Percentiles rank a stretch among this genome's conserved stretches.
Conservation (phyloP, 31 red algal genomes). For the Odonthalia washingtoniensis region DNA sequence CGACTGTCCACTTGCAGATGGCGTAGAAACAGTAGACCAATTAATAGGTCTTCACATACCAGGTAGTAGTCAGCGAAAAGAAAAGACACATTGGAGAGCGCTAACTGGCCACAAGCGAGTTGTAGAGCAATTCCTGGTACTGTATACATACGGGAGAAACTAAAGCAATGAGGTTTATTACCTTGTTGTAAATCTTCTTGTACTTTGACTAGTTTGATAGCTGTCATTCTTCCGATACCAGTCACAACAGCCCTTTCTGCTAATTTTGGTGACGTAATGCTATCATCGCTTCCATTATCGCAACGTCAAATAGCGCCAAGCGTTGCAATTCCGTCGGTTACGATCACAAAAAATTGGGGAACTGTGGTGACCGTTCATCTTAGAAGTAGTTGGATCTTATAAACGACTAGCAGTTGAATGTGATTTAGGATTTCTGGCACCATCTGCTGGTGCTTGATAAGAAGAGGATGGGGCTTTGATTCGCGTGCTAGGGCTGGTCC, state of each 20-base stretch:
- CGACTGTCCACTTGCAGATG: neutral
- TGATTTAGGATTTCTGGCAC: too few species aligned
- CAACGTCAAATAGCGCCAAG: neutral
- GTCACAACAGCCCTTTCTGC: neutral
- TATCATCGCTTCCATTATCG: neutral
- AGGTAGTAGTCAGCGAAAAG: neutral
- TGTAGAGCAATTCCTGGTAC: neutral
- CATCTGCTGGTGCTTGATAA: too few species aligned
- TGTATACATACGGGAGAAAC: neutral
- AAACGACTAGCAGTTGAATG: too few species aligned
- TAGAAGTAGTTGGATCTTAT: too few species aligned
- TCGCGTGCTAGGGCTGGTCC: too few species aligned
- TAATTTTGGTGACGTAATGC: neutral
- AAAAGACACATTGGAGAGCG: neutral
- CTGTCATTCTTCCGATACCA: neutral
- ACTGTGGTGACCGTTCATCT: too few species aligned
- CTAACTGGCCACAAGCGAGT: neutral
- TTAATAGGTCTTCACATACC: neutral
- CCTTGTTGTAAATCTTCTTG: neutral
- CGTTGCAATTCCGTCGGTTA: neutral
- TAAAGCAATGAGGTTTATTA: neutral
- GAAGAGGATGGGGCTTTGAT: too few species aligned
- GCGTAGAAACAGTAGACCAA: neutral
- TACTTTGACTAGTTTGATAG: neutral
- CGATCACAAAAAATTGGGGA: neutral